Percentiles rank a stretch among this genome's conserved stretches.
phyloP scores from a whole-genome alignment of 176 grass and related monocot species.

The Luzula sylvatica region DNA sequence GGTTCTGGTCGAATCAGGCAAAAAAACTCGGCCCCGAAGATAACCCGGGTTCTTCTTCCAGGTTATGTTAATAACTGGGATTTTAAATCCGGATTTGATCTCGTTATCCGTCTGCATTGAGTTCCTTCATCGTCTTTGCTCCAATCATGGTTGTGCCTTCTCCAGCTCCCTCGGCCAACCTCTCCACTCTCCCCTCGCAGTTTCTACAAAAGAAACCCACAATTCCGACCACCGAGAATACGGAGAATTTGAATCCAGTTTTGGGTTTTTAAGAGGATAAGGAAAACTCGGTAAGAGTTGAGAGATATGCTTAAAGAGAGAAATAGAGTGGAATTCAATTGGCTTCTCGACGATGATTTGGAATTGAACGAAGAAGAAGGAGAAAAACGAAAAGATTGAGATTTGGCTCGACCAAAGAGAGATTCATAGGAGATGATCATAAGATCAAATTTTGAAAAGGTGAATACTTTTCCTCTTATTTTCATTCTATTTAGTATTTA shows the following conservation, averaged over 20 bases:
- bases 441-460: constrained; percentile 56
- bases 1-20: too few relatives aligned
- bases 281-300: constrained; percentile 46
- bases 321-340: constrained; percentile 37
- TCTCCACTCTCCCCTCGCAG: too few relatives aligned
- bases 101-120: too few relatives aligned
- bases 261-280: constrained; percentile 9
- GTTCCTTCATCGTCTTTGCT: too few relatives aligned
- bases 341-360: constrained; percentile 65
- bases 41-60: too few relatives aligned
- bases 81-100: too few relatives aligned
- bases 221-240: constrained; percentile 50
- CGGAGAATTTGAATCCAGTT: constrained; percentile 25
- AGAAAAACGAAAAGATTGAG: neutral
- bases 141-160: constrained; percentile 31
- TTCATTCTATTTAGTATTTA: too few relatives aligned
- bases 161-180: constrained; percentile 11
- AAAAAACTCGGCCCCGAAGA: too few relatives aligned
- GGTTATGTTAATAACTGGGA: too few relatives aligned
- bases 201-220: constrained; percentile 1
- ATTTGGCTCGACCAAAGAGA: constrained; percentile 1
- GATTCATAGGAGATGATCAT: constrained; percentile 33
- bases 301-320: constrained; percentile 61
- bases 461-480: constrained; percentile 15
- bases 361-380: constrained; percentile 19